Base-by-base conservation (phyloP, 2,329 filamentous ascomycete species). In the Botryotinia calthae region DNA sequence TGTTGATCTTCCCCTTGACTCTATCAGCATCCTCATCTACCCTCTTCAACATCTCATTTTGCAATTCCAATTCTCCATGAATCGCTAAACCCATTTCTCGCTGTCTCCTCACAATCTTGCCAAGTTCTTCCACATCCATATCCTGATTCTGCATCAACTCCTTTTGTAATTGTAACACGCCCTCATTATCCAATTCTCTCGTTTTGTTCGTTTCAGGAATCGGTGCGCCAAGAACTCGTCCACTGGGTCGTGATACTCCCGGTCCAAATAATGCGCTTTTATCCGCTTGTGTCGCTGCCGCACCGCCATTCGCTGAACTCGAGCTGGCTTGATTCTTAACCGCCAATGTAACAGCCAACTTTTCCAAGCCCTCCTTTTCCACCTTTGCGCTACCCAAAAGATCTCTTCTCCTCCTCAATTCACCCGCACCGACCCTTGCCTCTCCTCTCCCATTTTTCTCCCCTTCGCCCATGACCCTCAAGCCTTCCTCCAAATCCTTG, bases 31-130 rank as follows among this genome's bases (percentile, higher is more conserved):
- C 91, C 72, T 89, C 84, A 75, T 91, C 90, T 74, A 94, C 80
- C 76, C 88, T 82, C 20, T 88, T 87, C 44, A 96, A 84, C 87
- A 94, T 88, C 80, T 89, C 86, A 71, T 89, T 91, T 83, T 95
- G 92, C 76, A 88, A 82, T 70, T 89, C 87, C 72, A 95, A 86
- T 83, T 95, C 93, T 67, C 90, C 87, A 75, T 93, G 87, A 79
- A 96, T 95, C 72, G 89, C 87, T 64, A 93, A 84, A 0, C 93
- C 93, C 87, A 95, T 93, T 82, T 94, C 90, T 79, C 88, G 90
- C 84, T 95, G 91, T 73, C 91, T 84, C 65, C 89, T 84, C 64
- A 95, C 90, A 65, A 93, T 90, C 76, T 88, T 89, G 2, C 88
- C 86, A 72, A 96, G 83, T 77, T 89, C 85, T 28, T 91, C 87